These are phyloP conservation scores for Catunica adiposa DNA, from an alignment of 2,329 filamentous ascomycete genomes.

Conservation along the genomic window DNA sequence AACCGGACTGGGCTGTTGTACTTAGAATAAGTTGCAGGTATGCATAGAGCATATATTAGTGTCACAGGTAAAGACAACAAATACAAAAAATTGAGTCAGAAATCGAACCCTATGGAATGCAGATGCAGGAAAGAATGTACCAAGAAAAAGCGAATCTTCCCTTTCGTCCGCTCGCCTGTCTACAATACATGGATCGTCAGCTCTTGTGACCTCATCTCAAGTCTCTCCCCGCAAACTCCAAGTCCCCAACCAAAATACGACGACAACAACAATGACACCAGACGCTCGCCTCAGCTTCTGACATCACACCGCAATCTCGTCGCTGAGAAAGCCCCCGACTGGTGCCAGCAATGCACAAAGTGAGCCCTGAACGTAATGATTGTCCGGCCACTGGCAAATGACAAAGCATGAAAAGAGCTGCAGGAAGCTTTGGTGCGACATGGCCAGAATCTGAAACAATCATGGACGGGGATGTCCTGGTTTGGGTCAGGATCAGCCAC, in stretches of 20 bases:
- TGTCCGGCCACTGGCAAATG: background rate
- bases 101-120: background rate
- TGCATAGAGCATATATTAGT: background rate
- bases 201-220: background rate
- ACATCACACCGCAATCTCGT: too few species aligned
- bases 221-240: background rate
- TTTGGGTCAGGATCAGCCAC: background rate
- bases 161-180: too few species aligned
- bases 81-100: background rate
- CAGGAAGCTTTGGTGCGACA: slow-evolving; percentile 8
- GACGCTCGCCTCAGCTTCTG: background rate
- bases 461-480: background rate
- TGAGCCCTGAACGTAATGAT: background rate
- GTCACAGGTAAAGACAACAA: background rate
- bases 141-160: background rate
- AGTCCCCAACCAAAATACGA: background rate
- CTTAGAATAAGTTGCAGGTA: background rate
- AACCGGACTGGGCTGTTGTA: too few species aligned
- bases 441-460: slow-evolving; percentile 6
- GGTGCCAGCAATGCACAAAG: too few species aligned
- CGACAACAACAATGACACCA: background rate
- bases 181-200: background rate
- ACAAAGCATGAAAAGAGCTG: background rate
- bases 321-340: too few species aligned
- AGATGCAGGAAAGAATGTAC: background rate